Base-by-base conservation (phyloP, 2,329 filamentous ascomycete genomes). In the Sporothrix inflata region DNA sequence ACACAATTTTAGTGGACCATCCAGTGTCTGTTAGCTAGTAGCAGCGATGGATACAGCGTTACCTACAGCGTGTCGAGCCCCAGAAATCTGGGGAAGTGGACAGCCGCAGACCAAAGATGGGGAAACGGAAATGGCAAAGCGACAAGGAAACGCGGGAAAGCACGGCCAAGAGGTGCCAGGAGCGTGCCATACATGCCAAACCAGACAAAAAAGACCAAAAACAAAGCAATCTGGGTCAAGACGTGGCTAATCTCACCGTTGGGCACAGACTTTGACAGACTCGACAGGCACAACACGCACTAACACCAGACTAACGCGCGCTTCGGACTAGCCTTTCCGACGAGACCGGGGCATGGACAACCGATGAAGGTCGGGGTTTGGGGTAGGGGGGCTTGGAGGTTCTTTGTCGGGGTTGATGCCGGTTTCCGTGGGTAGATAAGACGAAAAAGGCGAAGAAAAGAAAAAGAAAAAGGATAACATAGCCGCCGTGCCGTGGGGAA, bases 41-140 rank as follows among this genome's bases (percentile, higher is more conserved):
- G 19, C 11, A 34, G 14, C 9, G 19, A 12, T 34, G n/a, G 9
- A 53, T 42, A 45, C 60, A 63, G 55, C 38, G 19, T 11, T 40
- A 12, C 8, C 27, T 40, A 30, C 51, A 24, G n/a, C 27, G 12
- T 60, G 55, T 1, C 8, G 38, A 45, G 38, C 3, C 60, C 60
- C 38, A 24, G 60, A 45, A 63, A 66, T 66, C 63, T 49, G 63
- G 63, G 63, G 63, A 49, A 66, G 63, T 66, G 63, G 24, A 66
- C 42, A 66, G 42, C 63, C 63, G 60, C 60, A 27, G 34, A 34
- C 38, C 60, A n/a, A 40, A 14, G 55, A 38, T 38, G 30, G 55
- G 55, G 30, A 34, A 61, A 9, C 40, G 55, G 30, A 34, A 61
- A 9, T 61, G 55, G 30, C 14, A 21, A 61, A 61, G 34, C 4